phyloP scores from a whole-genome alignment of 2,329 filamentous ascomycete species.

The Fusarium sp. region DNA sequence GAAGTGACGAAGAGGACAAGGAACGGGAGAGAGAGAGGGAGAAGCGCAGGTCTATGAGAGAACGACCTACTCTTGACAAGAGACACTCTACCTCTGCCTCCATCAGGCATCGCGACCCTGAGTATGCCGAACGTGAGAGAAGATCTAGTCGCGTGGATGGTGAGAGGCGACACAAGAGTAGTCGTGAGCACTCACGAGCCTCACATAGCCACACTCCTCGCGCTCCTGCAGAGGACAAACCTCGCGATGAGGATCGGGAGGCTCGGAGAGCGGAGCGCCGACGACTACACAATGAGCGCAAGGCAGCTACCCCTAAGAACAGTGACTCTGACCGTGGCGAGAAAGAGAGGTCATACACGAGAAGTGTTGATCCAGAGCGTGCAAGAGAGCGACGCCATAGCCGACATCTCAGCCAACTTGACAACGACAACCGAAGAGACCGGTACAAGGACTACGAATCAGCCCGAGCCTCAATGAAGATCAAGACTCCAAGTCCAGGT shows the following conservation, averaged over 20 bases:
- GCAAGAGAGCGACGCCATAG: conserved; percentile 9
- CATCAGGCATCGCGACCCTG: conserved; percentile 1
- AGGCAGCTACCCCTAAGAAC: background rate
- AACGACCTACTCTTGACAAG: conserved; percentile 12
- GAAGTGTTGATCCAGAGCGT: conserved; percentile 8
- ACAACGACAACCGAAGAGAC: conserved; percentile 6
- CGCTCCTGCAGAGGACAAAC: background rate
- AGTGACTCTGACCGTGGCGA: conserved; percentile 4
- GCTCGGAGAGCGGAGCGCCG: conserved; percentile 18
- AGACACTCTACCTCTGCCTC: conserved; percentile 17
- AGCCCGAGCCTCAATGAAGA: conserved; percentile 1
- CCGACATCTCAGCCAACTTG: conserved; percentile 4
- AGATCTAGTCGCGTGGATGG: background rate
- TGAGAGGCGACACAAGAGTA: conserved; percentile 8
- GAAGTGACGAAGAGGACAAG: conserved; percentile 5
- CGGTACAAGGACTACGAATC: background rate
- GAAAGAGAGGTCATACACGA: background rate
- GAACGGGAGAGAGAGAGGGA: background rate
- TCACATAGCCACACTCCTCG: background rate
- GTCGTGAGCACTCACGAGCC: conserved; percentile 4
- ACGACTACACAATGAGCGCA: conserved; percentile 12
- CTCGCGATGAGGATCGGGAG: conserved; percentile 1
- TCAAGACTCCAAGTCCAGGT: background rate
- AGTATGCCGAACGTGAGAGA: background rate
- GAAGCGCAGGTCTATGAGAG: conserved; percentile 2